Conservation (phyloP, 1,139 yeast species). For the Eremothecium gossypii region DNA sequence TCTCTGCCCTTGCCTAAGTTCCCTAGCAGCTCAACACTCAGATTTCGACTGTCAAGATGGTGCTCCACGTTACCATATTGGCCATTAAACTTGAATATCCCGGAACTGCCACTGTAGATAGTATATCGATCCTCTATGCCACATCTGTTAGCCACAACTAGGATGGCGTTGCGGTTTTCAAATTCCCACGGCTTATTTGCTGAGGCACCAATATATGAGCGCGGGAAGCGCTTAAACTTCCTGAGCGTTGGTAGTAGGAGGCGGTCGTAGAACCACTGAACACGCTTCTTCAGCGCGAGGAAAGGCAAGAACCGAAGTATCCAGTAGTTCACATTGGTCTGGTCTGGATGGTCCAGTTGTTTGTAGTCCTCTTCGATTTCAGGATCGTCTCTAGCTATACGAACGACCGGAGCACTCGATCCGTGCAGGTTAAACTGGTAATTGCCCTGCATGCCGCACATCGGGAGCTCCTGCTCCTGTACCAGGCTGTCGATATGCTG, state of each 20-base stretch:
- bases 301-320: constrained; percentile 60
- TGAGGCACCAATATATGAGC: constrained; percentile 37
- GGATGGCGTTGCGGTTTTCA: constrained; percentile 16
- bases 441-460: constrained; percentile 20
- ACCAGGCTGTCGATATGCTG: constrained; percentile 12
- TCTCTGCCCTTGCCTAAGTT: constrained; percentile 52
- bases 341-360: constrained; percentile 31
- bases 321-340: constrained; percentile 52
- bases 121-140: constrained; percentile 57
- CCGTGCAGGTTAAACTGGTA: constrained; percentile 19
- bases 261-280: constrained; percentile 14
- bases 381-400: constrained; percentile 7
- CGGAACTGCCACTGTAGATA: constrained; percentile 66
- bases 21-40: constrained; percentile 47
- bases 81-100: constrained; percentile 47
- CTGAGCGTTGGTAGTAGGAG: constrained; percentile 7
- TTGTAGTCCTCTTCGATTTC: constrained; percentile 12
- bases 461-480: constrained; percentile 14
- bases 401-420: neutral
- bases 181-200: constrained; percentile 19
- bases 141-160: constrained; percentile 41
- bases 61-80: constrained; percentile 20
- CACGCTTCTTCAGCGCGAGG: constrained; percentile 27
- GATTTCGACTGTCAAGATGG: constrained; percentile 32
- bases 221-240: constrained; percentile 6